Evolutionary conservation across 2,329 filamentous ascomycete genomes (phyloP).

Genomic region (Cladosporium sp.): DNA sequence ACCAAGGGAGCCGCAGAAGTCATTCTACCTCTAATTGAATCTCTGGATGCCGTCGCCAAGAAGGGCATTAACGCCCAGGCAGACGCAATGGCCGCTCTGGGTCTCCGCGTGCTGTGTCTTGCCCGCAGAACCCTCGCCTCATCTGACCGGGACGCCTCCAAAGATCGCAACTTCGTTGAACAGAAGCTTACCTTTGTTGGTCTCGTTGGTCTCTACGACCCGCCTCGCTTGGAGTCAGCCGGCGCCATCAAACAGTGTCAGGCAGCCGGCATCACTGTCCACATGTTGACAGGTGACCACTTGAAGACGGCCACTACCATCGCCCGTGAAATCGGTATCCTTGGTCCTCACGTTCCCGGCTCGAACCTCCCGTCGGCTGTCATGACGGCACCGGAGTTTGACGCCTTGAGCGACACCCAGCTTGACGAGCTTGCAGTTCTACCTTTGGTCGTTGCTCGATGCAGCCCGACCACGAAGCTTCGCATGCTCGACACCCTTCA

Average conservation of each 20-base stretch:
- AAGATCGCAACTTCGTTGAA: slow-evolving; percentile 21
- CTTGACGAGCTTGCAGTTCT: slow-evolving; percentile 37
- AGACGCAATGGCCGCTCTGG: slow-evolving; percentile 25
- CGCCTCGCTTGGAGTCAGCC: slow-evolving; percentile 28
- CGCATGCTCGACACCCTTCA: slow-evolving; percentile 43
- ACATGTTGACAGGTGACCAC: slow-evolving; percentile 46
- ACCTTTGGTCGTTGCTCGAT: slow-evolving; percentile 41
- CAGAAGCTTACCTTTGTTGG: slow-evolving; percentile 25
- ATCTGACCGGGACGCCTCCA: slow-evolving; percentile 10
- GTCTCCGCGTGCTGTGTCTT: slow-evolving; percentile 29
- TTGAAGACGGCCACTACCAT: slow-evolving; percentile 42
- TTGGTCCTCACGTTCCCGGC: slow-evolving; percentile 25
- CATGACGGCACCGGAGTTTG: slow-evolving; percentile 41
- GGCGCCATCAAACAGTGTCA: slow-evolving; percentile 40
- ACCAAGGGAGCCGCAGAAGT: slow-evolving; percentile 31
- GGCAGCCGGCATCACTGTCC: slow-evolving; percentile 42
- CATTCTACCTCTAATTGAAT: slow-evolving; percentile 24
- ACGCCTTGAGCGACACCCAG: slow-evolving; percentile 37
- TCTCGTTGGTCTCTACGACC: slow-evolving; percentile 29
- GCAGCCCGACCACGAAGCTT: slow-evolving; percentile 42
- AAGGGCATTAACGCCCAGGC: slow-evolving; percentile 22
- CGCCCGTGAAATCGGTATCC: slow-evolving; percentile 41
- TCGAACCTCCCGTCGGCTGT: slow-evolving; percentile 27
- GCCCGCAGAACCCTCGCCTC: slow-evolving; percentile 18
- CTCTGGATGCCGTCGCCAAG: slow-evolving; percentile 17